A percentile compares a stretch with the other conserved stretches of the same genome.
Conservation (phyloP, 2,329 filamentous ascomycete species). For the Bipolaris oryzae region DNA sequence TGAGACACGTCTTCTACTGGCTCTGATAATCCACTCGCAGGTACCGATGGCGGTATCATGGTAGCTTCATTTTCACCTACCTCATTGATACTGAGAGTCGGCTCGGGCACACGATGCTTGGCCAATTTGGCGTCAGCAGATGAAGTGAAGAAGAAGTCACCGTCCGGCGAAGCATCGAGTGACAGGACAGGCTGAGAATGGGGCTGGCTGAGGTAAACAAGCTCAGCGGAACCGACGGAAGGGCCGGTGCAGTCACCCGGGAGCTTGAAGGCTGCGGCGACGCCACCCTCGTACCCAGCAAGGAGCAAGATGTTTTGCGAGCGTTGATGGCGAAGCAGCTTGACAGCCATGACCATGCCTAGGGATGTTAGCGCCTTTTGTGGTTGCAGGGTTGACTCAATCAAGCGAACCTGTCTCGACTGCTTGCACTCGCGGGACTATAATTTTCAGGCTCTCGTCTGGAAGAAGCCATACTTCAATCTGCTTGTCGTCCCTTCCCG, state of each 20-base stretch:
- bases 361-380: slow-evolving; percentile 49
- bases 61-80: neutral
- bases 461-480: slow-evolving; percentile 88
- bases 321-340: slow-evolving; percentile 32
- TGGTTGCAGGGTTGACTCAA: slow-evolving; percentile 30
- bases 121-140: slow-evolving; percentile 80
- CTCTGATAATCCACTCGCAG: neutral
- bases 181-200: slow-evolving; percentile 86
- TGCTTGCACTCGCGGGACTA: slow-evolving; percentile 55
- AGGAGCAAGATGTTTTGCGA: slow-evolving; percentile 63
- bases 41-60: neutral
- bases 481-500: slow-evolving; percentile 58
- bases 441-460: slow-evolving; percentile 70
- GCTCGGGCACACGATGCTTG: slow-evolving; percentile 70
- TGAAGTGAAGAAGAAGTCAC: slow-evolving; percentile 74
- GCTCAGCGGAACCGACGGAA: slow-evolving; percentile 48
- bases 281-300: slow-evolving; percentile 85
- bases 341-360: slow-evolving; percentile 90
- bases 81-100: neutral
- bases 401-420: slow-evolving; percentile 50
- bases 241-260: slow-evolving; percentile 36
- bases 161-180: slow-evolving; percentile 44
- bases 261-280: slow-evolving; percentile 69
- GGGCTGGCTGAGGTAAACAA: slow-evolving; percentile 67
- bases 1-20: neutral